Conservation (phyloP, 805 yeast species). For the Pichia californica region DNA sequence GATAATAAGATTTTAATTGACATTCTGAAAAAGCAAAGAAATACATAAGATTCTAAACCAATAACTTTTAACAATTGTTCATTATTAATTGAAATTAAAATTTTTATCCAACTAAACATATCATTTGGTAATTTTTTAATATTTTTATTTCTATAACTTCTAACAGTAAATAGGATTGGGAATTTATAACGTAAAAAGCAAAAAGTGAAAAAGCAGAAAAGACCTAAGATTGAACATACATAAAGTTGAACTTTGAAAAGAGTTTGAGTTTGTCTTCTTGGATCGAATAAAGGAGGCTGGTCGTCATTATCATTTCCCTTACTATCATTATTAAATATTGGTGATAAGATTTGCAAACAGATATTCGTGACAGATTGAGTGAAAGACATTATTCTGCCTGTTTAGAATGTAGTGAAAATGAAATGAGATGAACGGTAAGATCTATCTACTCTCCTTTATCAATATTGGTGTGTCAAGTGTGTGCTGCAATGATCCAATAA, state of each 20-base stretch:
- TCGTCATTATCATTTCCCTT: slow-evolving; percentile 12
- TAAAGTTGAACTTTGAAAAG: slow-evolving; percentile 50
- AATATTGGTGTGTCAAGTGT: too few relatives aligned
- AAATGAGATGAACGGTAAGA: too few relatives aligned
- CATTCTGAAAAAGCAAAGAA: slow-evolving; percentile 53
- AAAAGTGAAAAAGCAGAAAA: slow-evolving; percentile 39
- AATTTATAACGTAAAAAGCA: slow-evolving; percentile 46
- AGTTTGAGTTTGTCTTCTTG: slow-evolving; percentile 40
- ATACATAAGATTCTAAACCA: slow-evolving; percentile 54
- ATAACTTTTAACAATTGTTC: slow-evolving; percentile 50
- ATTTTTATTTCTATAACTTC: slow-evolving; percentile 42
- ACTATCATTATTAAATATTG: too few relatives aligned
- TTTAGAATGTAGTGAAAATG: too few relatives aligned
- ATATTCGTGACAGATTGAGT: too few relatives aligned
- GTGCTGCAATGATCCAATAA: too few relatives aligned
- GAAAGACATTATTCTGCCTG: too few relatives aligned
- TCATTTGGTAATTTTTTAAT: slow-evolving; percentile 41
- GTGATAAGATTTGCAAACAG: too few relatives aligned
- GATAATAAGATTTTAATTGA: slow-evolving; percentile 40
- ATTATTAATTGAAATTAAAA: slow-evolving; percentile 39
- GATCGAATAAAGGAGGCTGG: slow-evolving; percentile 37
- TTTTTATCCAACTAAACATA: slow-evolving; percentile 48
- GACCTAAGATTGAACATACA: slow-evolving; percentile 43
- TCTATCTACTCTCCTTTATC: too few relatives aligned
- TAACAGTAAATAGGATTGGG: slow-evolving; percentile 51